These are phyloP conservation scores for Daedaleopsis nitida DNA, from an alignment of 768 basidiomycete species.

Conservation along the genomic window DNA sequence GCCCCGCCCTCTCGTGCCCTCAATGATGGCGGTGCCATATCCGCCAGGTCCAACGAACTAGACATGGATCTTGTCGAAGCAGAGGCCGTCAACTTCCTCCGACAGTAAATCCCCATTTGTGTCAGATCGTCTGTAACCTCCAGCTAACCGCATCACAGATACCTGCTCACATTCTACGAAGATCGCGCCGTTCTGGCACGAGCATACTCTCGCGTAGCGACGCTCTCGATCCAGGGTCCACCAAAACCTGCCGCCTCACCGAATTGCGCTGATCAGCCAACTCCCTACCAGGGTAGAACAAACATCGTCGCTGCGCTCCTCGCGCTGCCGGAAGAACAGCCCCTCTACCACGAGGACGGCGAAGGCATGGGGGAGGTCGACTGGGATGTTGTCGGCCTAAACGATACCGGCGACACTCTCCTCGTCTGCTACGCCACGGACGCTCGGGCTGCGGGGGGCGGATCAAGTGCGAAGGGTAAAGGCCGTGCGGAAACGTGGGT, in stretches of 20 bases:
- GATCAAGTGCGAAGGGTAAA: conserved; percentile 2
- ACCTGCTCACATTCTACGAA: conserved; percentile 18
- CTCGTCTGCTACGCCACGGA: conserved; percentile 20
- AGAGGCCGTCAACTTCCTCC: conserved; percentile 14
- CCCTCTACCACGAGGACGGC: conserved; percentile 2
- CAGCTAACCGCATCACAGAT: conserved; percentile 14
- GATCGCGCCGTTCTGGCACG: conserved; percentile 24
- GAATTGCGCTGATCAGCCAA: neutral
- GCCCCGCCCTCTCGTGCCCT: no score
- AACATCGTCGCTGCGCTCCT: conserved; percentile 23
- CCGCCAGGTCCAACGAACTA: neutral
- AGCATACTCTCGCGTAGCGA: conserved; percentile 26
- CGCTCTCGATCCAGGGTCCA: conserved; percentile 23
- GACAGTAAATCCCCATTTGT: conserved; percentile 4
- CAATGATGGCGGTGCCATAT: neutral
- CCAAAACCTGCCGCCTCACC: neutral
- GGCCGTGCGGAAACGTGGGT: conserved; percentile 9
- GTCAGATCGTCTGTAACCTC: neutral
- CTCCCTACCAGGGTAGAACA: conserved; percentile 15
- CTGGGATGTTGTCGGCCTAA: conserved; percentile 21
- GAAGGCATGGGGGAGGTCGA: conserved; percentile 2
- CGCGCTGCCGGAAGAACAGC: conserved; percentile 19
- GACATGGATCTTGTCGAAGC: conserved; percentile 2
- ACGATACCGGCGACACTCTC: conserved; percentile 15
- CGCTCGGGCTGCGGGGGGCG: neutral